phyloP scores from a whole-genome alignment of 345 rosid species.

The Camelina hispida region DNA sequence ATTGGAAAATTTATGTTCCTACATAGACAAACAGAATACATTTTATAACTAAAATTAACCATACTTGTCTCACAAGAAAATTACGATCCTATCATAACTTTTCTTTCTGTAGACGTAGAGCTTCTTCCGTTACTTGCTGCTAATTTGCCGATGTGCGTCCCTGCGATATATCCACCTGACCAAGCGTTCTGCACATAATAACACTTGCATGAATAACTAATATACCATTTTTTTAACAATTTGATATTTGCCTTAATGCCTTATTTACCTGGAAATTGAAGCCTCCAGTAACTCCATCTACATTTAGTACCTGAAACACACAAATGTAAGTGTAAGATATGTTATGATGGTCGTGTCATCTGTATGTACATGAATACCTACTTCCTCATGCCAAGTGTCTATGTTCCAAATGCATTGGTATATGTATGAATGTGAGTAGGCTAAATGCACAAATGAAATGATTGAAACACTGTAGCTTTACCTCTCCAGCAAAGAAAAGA shows the following conservation, averaged over 20 bases:
- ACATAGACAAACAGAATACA: not conserved
- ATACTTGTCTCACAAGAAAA: not conserved
- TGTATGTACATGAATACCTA: not conserved
- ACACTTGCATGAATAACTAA: not conserved
- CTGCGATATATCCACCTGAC: constrained; percentile 92
- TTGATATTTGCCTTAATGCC: not conserved
- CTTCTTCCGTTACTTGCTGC: constrained; percentile 47
- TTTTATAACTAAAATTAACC: not conserved
- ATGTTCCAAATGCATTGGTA: constrained; percentile 3
- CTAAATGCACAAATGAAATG: not conserved
- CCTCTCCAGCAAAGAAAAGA: constrained; percentile 52
- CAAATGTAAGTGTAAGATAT: not conserved
- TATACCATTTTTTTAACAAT: not conserved
- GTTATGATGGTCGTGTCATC: not conserved
- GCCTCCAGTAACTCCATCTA: constrained; percentile 95
- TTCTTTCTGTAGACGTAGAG: constrained; percentile 8
- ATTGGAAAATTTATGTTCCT: not conserved
- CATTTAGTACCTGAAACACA: constrained; percentile 67
- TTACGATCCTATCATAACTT: constrained; percentile 23
- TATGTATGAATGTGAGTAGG: not conserved
- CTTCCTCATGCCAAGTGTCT: not conserved
- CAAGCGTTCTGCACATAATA: constrained; percentile 69
- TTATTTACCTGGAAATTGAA: constrained; percentile 82
- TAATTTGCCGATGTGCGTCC: constrained; percentile 64
- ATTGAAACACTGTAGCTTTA: constrained; percentile 17